Evolutionary conservation across 1,139 yeast genomes (phyloP), one percentile per base, ranked within the genome.

Genomic region (Diutina mesorugosa): DNA sequence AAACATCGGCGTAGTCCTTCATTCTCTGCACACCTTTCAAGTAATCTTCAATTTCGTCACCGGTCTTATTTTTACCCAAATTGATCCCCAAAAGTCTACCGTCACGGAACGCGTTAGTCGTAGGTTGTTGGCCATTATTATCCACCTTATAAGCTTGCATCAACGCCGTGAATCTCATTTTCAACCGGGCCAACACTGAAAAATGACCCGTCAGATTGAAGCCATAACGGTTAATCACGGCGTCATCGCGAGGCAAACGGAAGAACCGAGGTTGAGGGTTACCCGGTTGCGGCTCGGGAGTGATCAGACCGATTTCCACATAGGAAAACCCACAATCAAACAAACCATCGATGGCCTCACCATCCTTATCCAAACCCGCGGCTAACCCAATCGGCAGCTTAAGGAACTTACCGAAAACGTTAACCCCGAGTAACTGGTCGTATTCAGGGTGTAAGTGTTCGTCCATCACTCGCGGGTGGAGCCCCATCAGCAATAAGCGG

Each of bases 291-390:
- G 97, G 87, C 61, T 79, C 76, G 2, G 99, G 98, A 4, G 99
- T 91, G 55, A 93, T 84, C 2, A 96, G 87, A 0, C 99, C 99
- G 57, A 93, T 80, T 70, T 91, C 99, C 59, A 90, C 95, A 67
- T 89, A 90, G 6, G 93, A 83, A 65, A 91, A 91, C 1, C 99
- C 99, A 58, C 80, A 67, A 62, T 84, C 79, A 64, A 85, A 84
- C 59, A 91, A 75, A 0, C 91, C 73, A 63, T 91, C 97, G 63
- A 93, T 84, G n/a, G 90, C 96, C 66, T 90, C 96, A 56, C 90
- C 99, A 64, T 91, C 87, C 70, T 91, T 91, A 69, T 91, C 99
- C 61, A 91, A 79, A 12, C 99, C 99, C 45, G 99, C 98, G 55
- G 98, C 98, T 64, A 91, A 78, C 7, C 98, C 98, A 58, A 91